Conservation (phyloP, 208 protist genomes). For the Leptomonas pyrrhocoris region DNA sequence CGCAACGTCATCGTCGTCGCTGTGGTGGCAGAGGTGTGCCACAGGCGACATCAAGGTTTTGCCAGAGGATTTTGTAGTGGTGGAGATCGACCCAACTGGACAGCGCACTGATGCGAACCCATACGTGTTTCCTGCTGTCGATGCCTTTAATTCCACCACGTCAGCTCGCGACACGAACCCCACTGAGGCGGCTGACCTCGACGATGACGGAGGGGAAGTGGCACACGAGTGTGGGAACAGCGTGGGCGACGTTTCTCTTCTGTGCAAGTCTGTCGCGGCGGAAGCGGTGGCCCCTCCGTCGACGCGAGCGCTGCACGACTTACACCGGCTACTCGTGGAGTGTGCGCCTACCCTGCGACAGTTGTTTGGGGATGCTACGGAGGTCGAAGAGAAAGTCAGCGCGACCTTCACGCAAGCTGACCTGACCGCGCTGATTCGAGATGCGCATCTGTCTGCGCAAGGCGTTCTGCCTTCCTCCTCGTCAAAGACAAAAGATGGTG, state of each 20-base stretch:
- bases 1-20: background rate
- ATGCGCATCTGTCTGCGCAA: slow-evolving; percentile 18
- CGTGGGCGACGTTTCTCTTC: background rate
- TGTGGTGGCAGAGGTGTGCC: too few relatives aligned
- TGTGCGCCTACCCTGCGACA: background rate
- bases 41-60: slow-evolving; percentile 50
- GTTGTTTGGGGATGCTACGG: slow-evolving; percentile 7
- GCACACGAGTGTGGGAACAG: background rate
- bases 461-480: background rate
- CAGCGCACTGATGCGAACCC: slow-evolving; percentile 50
- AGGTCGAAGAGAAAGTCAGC: slow-evolving; percentile 5
- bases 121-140: slow-evolving; percentile 27
- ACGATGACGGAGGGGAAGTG: too few relatives aligned
- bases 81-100: slow-evolving; percentile 67
- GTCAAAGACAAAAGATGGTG: background rate
- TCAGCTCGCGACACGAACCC: too few relatives aligned
- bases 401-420: slow-evolving; percentile 1
- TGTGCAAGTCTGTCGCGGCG: background rate
- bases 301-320: background rate
- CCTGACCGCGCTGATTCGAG: slow-evolving; percentile 15
- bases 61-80: slow-evolving; percentile 80
- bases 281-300: background rate
- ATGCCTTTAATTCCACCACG: background rate
- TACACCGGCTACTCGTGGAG: background rate
- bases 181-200: too few relatives aligned